A percentile compares a stretch with the other conserved stretches of the same genome.
phyloP scores from a whole-genome alignment of 495 filamentous ascomycete genomes.

The Xylona heveae region DNA sequence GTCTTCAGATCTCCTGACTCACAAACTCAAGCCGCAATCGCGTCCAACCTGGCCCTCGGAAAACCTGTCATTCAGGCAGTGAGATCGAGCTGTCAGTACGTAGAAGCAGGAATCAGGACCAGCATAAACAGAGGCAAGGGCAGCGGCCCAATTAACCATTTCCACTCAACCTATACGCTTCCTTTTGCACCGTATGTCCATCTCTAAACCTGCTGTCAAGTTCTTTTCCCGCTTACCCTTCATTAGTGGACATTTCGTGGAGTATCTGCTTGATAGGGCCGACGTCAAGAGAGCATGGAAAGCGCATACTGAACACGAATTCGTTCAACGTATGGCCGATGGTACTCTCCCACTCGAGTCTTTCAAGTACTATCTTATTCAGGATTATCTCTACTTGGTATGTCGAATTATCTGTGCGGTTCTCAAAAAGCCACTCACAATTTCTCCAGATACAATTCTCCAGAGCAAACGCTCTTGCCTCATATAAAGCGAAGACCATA shows the following conservation, averaged over 20 bases:
- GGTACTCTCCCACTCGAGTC: conserved; percentile 47
- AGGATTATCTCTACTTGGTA: conserved; percentile 79
- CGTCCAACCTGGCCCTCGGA: conserved; percentile 56
- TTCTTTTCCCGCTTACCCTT: conserved; percentile 5
- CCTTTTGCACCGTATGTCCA: conserved; percentile 60
- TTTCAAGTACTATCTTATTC: conserved; percentile 72
- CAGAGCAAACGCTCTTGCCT: conserved; percentile 59
- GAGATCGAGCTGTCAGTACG: conserved; percentile 48
- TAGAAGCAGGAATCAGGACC: conserved; percentile 65
- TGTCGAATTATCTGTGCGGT: conserved; percentile 7
- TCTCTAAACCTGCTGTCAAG: neutral
- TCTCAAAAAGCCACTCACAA: neutral
- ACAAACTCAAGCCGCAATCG: conserved; percentile 45
- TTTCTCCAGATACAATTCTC: conserved; percentile 53
- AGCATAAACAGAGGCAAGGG: conserved; percentile 56
- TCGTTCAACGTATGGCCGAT: conserved; percentile 53
- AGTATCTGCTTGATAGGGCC: conserved; percentile 55
- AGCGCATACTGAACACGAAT: conserved; percentile 54
- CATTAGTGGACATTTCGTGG: conserved; percentile 54
- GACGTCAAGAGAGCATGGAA: conserved; percentile 55
- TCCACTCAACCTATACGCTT: conserved; percentile 61
- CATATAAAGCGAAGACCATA: conserved; percentile 60
- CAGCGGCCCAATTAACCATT: conserved; percentile 82
- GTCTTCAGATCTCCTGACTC: neutral
- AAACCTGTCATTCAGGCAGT: conserved; percentile 39